phyloP scores from a whole-genome alignment of 495 filamentous ascomycete genomes.

The Letharia lupina region DNA sequence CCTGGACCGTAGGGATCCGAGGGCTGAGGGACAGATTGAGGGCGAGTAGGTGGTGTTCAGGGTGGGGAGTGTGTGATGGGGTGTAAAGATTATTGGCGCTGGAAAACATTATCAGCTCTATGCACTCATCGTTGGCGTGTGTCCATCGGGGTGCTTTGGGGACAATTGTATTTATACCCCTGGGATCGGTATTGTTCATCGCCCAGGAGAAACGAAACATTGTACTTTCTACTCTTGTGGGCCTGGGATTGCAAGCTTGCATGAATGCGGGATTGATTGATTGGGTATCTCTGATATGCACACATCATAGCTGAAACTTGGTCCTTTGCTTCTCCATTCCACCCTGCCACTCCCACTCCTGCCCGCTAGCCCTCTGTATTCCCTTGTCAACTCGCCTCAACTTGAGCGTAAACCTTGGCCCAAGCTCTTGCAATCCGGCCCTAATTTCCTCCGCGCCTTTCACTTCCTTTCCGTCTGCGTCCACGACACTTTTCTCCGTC shows the following conservation, averaged over 20 bases:
- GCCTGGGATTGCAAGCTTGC: background rate
- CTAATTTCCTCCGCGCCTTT: slow-evolving; percentile 73
- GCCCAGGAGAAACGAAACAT: background rate
- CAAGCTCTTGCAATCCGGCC: slow-evolving; percentile 77
- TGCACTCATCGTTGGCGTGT: background rate
- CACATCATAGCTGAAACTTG: slow-evolving; percentile 70
- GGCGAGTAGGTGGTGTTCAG: background rate
- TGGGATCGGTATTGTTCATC: background rate
- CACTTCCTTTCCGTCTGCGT: slow-evolving; percentile 77
- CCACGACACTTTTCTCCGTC: slow-evolving; percentile 81
- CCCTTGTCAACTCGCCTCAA: slow-evolving; percentile 86
- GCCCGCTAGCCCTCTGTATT: slow-evolving; percentile 68
- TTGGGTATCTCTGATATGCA: slow-evolving; percentile 3
- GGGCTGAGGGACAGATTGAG: slow-evolving; percentile 7
- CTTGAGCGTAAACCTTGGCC: slow-evolving; percentile 79
- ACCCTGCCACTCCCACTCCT: slow-evolving; percentile 93
- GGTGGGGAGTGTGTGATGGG: background rate
- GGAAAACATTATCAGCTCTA: slow-evolving; percentile 1
- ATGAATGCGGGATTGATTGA: background rate
- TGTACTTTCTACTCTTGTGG: background rate
- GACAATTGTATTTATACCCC: slow-evolving; percentile 10
- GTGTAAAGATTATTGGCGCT: background rate
- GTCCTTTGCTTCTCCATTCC: slow-evolving; percentile 89
- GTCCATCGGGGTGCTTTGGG: background rate
- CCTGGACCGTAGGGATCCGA: slow-evolving; percentile 15